Evolutionary conservation across 2,329 filamentous ascomycete genomes (phyloP).

Genomic region (Cladophialophora immunda): DNA sequence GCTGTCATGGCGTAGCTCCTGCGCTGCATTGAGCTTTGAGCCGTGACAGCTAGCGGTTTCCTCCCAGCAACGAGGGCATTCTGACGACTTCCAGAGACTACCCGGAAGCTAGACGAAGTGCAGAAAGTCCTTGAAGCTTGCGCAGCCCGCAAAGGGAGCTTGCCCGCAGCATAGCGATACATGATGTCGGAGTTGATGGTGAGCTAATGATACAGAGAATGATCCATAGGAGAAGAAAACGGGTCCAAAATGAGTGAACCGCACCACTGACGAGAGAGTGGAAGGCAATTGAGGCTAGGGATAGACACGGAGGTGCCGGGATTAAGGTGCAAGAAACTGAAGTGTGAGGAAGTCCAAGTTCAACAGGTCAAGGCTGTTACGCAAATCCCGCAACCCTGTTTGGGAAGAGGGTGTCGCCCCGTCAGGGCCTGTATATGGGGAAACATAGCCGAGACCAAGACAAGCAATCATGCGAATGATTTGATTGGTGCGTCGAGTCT

Average conservation of each 20-base stretch:
- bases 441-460: slow-evolving; percentile 5
- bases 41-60: slow-evolving; percentile 54
- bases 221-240: slow-evolving; percentile 35
- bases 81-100: slow-evolving; percentile 23
- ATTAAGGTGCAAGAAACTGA: slow-evolving; percentile 2
- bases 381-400: slow-evolving; percentile 7
- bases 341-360: not conserved
- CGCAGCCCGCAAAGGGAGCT: slow-evolving; percentile 33
- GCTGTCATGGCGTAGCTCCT: slow-evolving; percentile 67
- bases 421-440: not conserved
- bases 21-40: slow-evolving; percentile 49
- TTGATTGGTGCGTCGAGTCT: not conserved
- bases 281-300: slow-evolving; percentile 10
- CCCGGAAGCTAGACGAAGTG: slow-evolving; percentile 23
- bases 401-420: not conserved
- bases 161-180: slow-evolving; percentile 37
- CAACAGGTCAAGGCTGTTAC: slow-evolving; percentile 8
- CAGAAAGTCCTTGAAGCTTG: slow-evolving; percentile 32
- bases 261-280: slow-evolving; percentile 27
- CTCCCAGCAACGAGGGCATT: slow-evolving; percentile 46
- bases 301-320: slow-evolving; percentile 11
- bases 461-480: not conserved
- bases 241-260: slow-evolving; percentile 17
- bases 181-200: slow-evolving; percentile 22
- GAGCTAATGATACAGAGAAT: slow-evolving; percentile 36